Evolutionary conservation across 768 basidiomycete species (phyloP), one percentile per base, ranked within the genome.

Genomic region (Auricularia cornea): DNA sequence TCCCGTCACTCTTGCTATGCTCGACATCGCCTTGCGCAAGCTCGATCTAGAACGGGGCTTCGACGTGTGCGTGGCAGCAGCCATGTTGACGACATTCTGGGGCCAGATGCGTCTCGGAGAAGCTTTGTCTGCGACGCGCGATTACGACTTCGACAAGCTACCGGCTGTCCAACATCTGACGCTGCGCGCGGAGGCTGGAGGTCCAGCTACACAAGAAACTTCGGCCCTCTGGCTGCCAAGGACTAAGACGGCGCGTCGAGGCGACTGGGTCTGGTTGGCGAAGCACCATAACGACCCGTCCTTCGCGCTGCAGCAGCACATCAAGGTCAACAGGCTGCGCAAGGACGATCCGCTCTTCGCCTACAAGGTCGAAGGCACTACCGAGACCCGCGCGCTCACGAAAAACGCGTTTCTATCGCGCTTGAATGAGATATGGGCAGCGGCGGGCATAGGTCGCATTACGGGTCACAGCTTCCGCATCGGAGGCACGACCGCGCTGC

Each of bases 401-500:
- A 72, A 71, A 40, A 18, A 56, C 0, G 44, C 63, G 5, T 74
- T 76, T 0, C 56, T 79, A 0, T 20, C 38, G 0, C 59, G 69
- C 1, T 73, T 78, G 62, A 79, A 79, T 56, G 5, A n/a, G 1
- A 73, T 76, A 11, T 63, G 76, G 0, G 10, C 23, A 0, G 62
- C 69, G 0, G 33, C 23, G 1, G 73, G 76, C 5, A 75, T 66
- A 60, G 76, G 75, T 0, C 76, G 67, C 0, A 20, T 73, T 3
- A 78, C 77, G 59, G 74, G 79, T 0, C 78, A 80, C 66, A 79
- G 75, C 10, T 81, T 81, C 66, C 69, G 75, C 2, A 81, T 80
- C 23, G 78, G 79, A 0, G 78, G 78, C 1, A 75, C 79, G 0
- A 75, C 76, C 0, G 76, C 72, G 61, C 76, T 68, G 59, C 68